These are phyloP conservation scores for Artemisia argyi DNA, from an alignment of 129 eudicot species.

Conservation along the genomic window DNA sequence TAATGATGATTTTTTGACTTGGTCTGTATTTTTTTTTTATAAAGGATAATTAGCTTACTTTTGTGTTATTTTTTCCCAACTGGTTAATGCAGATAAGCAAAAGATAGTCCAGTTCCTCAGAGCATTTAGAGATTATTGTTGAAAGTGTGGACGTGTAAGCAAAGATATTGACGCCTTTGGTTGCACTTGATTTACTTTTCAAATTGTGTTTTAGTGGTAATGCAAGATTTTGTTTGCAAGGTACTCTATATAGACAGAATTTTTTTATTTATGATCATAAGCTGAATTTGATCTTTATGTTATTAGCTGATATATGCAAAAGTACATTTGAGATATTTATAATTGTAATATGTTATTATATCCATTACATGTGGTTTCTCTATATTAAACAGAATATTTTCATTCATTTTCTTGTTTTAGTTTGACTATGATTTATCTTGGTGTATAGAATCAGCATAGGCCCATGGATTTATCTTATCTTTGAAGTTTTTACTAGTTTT, in stretches of 20 bases:
- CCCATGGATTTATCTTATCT: constrained; percentile 26
- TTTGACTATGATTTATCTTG: constrained; percentile 15
- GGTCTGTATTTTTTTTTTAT: not conserved
- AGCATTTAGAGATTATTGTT: not conserved
- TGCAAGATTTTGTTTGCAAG: not conserved
- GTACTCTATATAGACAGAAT: no score
- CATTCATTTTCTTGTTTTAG: not conserved
- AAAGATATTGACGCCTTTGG: not conserved
- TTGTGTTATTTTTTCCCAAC: not conserved
- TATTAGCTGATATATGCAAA: not conserved
- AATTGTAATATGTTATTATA: not conserved
- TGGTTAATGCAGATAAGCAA: not conserved
- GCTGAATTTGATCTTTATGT: constrained; percentile 7
- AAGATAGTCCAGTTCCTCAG: not conserved
- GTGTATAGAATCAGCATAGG: constrained; percentile 16
- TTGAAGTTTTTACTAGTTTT: constrained; percentile 14
- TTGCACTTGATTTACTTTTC: not conserved
- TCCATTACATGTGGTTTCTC: not conserved
- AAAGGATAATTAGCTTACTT: constrained; percentile 5
- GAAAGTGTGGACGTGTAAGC: constrained; percentile 15
- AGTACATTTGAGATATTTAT: constrained; percentile 13
- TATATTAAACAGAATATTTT: not conserved
- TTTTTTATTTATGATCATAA: constrained; percentile 21
- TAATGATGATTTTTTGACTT: not conserved
- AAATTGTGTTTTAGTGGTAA: not conserved